phyloP scores from a whole-genome alignment of 805 yeast genomes.

The Cyberlindnera maclurae region DNA sequence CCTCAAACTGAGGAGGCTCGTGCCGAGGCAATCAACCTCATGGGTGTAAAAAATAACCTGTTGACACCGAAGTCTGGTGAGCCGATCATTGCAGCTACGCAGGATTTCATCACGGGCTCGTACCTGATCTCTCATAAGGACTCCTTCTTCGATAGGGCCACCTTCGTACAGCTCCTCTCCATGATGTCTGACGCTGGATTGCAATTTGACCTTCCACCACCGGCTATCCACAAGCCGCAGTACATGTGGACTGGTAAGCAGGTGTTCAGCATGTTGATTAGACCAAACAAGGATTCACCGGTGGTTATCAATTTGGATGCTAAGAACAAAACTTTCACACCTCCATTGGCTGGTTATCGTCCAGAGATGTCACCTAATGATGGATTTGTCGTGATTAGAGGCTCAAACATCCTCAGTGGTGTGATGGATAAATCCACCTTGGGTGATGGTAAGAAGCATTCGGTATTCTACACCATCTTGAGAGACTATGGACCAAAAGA shows the following conservation, averaged over 20 bases:
- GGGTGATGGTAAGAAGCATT: constrained; percentile 97
- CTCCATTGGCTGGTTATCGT: constrained; percentile 68
- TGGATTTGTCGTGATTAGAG: constrained; percentile 86
- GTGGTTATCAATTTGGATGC: constrained; percentile 91
- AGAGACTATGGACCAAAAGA: constrained; percentile 96
- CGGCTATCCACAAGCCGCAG: constrained; percentile 84
- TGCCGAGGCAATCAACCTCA: constrained; percentile 95
- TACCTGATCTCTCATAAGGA: constrained; percentile 90
- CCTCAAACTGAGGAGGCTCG: constrained; percentile 99
- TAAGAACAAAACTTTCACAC: constrained; percentile 79
- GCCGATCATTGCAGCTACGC: constrained; percentile 99
- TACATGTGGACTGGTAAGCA: constrained; percentile 97
- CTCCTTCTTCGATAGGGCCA: constrained; percentile 82
- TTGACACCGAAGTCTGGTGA: constrained; percentile 97
- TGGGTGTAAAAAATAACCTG: constrained; percentile 95
- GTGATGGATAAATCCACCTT: constrained; percentile 94
- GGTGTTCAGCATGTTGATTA: constrained; percentile 79
- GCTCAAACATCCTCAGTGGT: constrained; percentile 84
- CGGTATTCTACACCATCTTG: constrained; percentile 89
- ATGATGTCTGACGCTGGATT: constrained; percentile 93
- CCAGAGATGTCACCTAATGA: constrained; percentile 97
- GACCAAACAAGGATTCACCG: constrained; percentile 68
- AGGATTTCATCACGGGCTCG: constrained; percentile 97
- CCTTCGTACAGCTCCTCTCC: constrained; percentile 72
- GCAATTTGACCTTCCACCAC: constrained; percentile 93